These are phyloP conservation scores for Lodderomyces jiufengensis DNA, from an alignment of 1,139 yeast genomes.

Conservation along the genomic window DNA sequence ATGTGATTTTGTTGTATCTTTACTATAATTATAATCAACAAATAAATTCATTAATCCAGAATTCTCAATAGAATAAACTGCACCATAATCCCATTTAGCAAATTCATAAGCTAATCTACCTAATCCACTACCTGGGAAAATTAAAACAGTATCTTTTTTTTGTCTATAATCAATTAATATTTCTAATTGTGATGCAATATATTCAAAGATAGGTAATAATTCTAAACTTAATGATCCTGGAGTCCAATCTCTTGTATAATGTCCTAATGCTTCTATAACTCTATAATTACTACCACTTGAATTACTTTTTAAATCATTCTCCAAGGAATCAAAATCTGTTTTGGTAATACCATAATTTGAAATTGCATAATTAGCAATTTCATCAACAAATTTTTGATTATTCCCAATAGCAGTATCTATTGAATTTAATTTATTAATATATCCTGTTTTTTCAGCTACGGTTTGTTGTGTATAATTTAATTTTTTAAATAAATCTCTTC, in stretches of 20 bases:
- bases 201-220: conserved; percentile 49
- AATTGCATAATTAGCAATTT: conserved; percentile 41
- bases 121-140: conserved; percentile 79
- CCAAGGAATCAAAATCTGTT: conserved; percentile 33
- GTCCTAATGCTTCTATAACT: conserved; percentile 71
- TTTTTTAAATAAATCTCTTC: conserved; percentile 42
- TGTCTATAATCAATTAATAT: conserved; percentile 23
- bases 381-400: conserved; percentile 46
- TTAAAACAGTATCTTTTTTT: conserved; percentile 39
- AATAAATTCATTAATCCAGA: conserved; percentile 68
- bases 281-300: conserved; percentile 42
- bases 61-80: conserved; percentile 68
- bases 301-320: conserved; percentile 17
- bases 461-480: conserved; percentile 57
- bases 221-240: conserved; percentile 35
- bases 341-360: conserved; percentile 35
- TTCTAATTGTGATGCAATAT: conserved; percentile 35
- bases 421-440: conserved; percentile 46
- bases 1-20: conserved; percentile 12
- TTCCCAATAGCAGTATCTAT: conserved; percentile 42
- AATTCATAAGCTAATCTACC: conserved; percentile 69
- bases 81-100: conserved; percentile 35
- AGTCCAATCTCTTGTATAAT: conserved; percentile 74
- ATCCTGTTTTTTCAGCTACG: conserved; percentile 52
- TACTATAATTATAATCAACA: conserved; percentile 50